Conservation (phyloP, 2,329 filamentous ascomycete genomes). For the Aspergillus proliferans region DNA sequence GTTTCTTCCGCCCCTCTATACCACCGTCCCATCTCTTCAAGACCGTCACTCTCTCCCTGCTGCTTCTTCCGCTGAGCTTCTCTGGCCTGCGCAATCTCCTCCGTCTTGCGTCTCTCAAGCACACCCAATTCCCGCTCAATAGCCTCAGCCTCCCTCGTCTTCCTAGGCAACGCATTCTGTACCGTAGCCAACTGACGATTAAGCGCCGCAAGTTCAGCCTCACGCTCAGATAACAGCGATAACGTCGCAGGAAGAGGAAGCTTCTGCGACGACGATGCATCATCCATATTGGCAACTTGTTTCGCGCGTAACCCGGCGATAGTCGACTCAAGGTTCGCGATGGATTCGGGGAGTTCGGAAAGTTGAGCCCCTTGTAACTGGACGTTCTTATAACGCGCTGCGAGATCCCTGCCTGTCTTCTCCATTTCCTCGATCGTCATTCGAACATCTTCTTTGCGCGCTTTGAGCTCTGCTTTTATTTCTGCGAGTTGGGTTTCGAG, state of each 20-base stretch:
- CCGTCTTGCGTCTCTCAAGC: slow-evolving; percentile 40
- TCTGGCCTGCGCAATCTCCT: slow-evolving; percentile 42
- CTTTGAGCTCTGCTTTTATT: slow-evolving; percentile 69
- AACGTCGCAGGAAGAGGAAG: slow-evolving; percentile 37
- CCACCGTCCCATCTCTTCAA: slow-evolving; percentile 43
- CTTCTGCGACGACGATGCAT: slow-evolving; percentile 29
- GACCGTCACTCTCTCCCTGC: slow-evolving; percentile 41
- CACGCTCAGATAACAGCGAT: slow-evolving; percentile 34
- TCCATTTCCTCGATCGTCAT: slow-evolving; percentile 69
- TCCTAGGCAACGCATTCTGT: slow-evolving; percentile 39
- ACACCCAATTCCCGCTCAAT: slow-evolving; percentile 39
- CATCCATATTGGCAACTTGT: slow-evolving; percentile 58
- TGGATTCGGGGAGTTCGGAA: slow-evolving; percentile 46
- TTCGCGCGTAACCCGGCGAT: slow-evolving; percentile 48
- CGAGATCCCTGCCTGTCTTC: slow-evolving; percentile 58
- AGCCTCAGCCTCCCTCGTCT: slow-evolving; percentile 39
- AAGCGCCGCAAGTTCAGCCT: slow-evolving; percentile 35
- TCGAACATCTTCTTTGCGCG: slow-evolving; percentile 71
- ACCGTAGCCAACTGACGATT: slow-evolving; percentile 38
- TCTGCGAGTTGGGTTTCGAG: slow-evolving; percentile 64
- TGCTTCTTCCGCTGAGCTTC: slow-evolving; percentile 38
- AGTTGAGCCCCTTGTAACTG: slow-evolving; percentile 48
- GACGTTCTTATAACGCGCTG: slow-evolving; percentile 52
- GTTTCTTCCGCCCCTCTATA: slow-evolving; percentile 37
- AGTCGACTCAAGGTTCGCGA: slow-evolving; percentile 46